Base-by-base conservation (phyloP, 306 rosid genomes). In the Boehmeria nivea region DNA sequence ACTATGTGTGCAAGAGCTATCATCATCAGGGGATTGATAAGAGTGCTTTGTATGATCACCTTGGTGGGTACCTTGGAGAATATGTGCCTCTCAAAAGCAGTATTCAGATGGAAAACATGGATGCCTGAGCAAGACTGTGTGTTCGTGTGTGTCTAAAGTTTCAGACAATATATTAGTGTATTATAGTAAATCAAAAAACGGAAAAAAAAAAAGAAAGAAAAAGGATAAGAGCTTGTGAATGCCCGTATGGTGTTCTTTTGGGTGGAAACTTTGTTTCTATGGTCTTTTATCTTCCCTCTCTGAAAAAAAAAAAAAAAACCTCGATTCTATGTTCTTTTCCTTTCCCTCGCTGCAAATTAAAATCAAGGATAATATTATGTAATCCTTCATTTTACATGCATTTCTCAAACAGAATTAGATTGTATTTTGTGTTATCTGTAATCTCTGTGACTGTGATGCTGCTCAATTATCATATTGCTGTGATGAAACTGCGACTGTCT, bases 61-160 rank as follows among this genome's bases (percentile, higher is more conserved):
- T 93, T 31, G 96, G 99, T 33, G 99, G 96, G 0, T 93, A 93
- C 60, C 99, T 91, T 15, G 99, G 99, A 12, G 99, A 91, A 61
- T 91, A 87, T 51, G 99, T 93, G 72, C 99, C 99, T 34, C 77
- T 91, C 6, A 91, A 91, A 68, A 91, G 96, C 78, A 91, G 83
- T 75, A 64, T 91, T 79, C 96, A 91, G 61, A 81, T 87, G 99
- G 99, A 91, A 48, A 78, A 83, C 63, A 44, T 87, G 76, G 99
- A 77, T 71, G 77, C 65, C 43, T 91, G 81, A 85, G n/a, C n/a
- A n/a, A n/a, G n/a, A n/a, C n/a, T n/a, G n/a, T n/a, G n/a, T n/a
- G n/a, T n/a, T n/a, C n/a, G n/a, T n/a, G n/a, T n/a, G n/a, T n/a
- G n/a, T n/a, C n/a, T n/a, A n/a, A n/a, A n/a, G n/a, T n/a, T n/a